Base-by-base conservation (phyloP, 202 grass and related monocot genomes). In the Carex arenaria region DNA sequence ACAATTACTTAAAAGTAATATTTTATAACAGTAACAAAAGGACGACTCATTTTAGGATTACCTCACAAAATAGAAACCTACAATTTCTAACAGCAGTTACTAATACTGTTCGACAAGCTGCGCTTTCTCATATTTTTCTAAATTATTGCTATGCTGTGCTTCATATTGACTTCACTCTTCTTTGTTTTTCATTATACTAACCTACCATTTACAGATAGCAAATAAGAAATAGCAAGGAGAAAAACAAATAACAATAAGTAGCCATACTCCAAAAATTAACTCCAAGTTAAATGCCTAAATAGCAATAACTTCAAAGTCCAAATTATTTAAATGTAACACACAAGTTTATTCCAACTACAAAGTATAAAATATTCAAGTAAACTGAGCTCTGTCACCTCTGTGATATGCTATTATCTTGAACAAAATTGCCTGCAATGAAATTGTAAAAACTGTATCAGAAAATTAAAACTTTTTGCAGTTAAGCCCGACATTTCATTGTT, bases 351-450 rank as follows among this genome's bases (percentile, higher is more conserved):
- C 15, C 1, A 79, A 79, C 30, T 38, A 38, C 15, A 62, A 13
- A 23, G 4, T 60, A 43, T 79, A 36, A 62, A 31, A 62, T 79
- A 79, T 61, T 61, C 5, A 20, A 79, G n/a, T n/a, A 40, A 62
- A 79, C 28, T 57, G 43, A 30, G 52, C 74, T 79, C 15, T 57
- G 17, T 49, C 45, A 49, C 45, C 45, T 49, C 45, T 17, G 65
- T 18, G 3, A 34, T n/a, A 60, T 57, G 55, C 19, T 68, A 79
- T 60, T 78, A 60, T 20, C 11, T 79, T 4, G 74, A 61, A 79
- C 19, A 79, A 79, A 79, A 79, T 62, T 79, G 30, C 76, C 76
- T 79, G 57, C 76, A 79, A 34, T 3, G 61, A 56, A 78, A 78
- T 18, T 31, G 54, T 56, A 19, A 56, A 55, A 18, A 51, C 49